Evolutionary conservation across 2,329 filamentous ascomycete genomes (phyloP).

Genomic region (Aspergillus sp.): DNA sequence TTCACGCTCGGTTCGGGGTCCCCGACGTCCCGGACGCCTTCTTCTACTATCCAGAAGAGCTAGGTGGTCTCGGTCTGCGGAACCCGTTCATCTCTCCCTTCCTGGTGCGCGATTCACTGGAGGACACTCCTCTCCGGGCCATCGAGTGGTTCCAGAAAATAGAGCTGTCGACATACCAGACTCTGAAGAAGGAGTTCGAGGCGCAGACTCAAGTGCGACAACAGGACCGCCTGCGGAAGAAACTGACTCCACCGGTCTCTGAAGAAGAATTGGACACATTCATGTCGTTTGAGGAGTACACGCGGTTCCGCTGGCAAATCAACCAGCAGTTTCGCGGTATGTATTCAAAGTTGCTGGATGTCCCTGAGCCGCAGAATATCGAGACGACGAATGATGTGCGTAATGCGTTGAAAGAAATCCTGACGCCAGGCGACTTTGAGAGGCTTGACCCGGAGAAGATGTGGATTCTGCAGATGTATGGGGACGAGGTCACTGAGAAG

Average conservation of each 20-base stretch:
- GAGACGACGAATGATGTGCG: slow-evolving; percentile 22
- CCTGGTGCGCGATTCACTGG: slow-evolving; percentile 31
- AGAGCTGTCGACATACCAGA: slow-evolving; percentile 23
- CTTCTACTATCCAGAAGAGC: slow-evolving; percentile 46
- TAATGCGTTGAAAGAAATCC: slow-evolving; percentile 13
- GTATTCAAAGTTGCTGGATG: slow-evolving; percentile 25
- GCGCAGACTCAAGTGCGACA: background rate
- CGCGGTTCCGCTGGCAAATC: slow-evolving; percentile 19
- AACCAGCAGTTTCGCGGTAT: slow-evolving; percentile 8
- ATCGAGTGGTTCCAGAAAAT: slow-evolving; percentile 21
- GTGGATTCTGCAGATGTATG: slow-evolving; percentile 39
- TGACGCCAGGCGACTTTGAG: background rate
- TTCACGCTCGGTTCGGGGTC: slow-evolving; percentile 49
- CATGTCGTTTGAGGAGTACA: slow-evolving; percentile 36
- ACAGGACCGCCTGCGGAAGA: background rate
- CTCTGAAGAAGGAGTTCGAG: slow-evolving; percentile 23
- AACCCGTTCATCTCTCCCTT: slow-evolving; percentile 48
- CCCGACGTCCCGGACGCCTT: slow-evolving; percentile 45
- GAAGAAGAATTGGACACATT: slow-evolving; percentile 25
- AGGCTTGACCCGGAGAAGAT: slow-evolving; percentile 8
- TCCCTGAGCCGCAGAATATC: slow-evolving; percentile 16
- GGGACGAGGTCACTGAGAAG: slow-evolving; percentile 29
- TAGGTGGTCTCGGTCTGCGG: slow-evolving; percentile 47
- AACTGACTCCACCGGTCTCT: slow-evolving; percentile 3
- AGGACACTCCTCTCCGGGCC: slow-evolving; percentile 21